These are phyloP conservation scores for Obba rivulosa DNA, from an alignment of 768 basidiomycete species.

Conservation along the genomic window DNA sequence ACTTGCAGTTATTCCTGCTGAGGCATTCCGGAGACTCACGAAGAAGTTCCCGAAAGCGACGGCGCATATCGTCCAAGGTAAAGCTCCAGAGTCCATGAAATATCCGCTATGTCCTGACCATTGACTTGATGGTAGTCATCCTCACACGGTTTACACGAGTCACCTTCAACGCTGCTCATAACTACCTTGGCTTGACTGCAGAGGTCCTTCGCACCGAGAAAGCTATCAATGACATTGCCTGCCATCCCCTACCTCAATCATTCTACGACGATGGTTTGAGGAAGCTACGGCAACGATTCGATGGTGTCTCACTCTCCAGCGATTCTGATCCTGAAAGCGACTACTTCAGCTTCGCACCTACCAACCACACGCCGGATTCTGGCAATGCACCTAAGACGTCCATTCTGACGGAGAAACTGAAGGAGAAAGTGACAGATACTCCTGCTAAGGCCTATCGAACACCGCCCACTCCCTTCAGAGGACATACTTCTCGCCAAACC, in stretches of 20 bases:
- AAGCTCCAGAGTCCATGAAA: background rate
- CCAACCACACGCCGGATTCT: slow-evolving; percentile 1
- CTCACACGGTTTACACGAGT: slow-evolving; percentile 94
- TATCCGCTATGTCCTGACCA: background rate
- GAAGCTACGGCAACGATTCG: slow-evolving; percentile 87
- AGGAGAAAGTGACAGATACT: slow-evolving; percentile 22
- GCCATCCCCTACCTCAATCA: slow-evolving; percentile 83
- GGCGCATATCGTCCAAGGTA: slow-evolving; percentile 93
- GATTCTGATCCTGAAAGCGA: slow-evolving; percentile 47
- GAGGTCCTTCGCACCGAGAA: slow-evolving; percentile 97
- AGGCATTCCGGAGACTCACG: slow-evolving; percentile 90
- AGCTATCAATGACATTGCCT: slow-evolving; percentile 94
- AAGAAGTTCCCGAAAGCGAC: slow-evolving; percentile 97
- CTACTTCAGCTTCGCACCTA: slow-evolving; percentile 39
- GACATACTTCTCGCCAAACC: slow-evolving; percentile 41
- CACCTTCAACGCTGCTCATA: slow-evolving; percentile 96
- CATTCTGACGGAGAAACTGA: slow-evolving; percentile 10
- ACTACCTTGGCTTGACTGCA: slow-evolving; percentile 89
- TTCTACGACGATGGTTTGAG: slow-evolving; percentile 94
- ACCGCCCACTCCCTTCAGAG: slow-evolving; percentile 17
- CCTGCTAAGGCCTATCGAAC: slow-evolving; percentile 14
- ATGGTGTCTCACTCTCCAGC: slow-evolving; percentile 39
- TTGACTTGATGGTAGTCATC: slow-evolving; percentile 51
- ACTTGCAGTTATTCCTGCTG: slow-evolving; percentile 96
- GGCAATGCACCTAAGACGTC: slow-evolving; percentile 16